Base-by-base conservation (phyloP, 176 grass and related monocot species). In the Stipa capillata region DNA sequence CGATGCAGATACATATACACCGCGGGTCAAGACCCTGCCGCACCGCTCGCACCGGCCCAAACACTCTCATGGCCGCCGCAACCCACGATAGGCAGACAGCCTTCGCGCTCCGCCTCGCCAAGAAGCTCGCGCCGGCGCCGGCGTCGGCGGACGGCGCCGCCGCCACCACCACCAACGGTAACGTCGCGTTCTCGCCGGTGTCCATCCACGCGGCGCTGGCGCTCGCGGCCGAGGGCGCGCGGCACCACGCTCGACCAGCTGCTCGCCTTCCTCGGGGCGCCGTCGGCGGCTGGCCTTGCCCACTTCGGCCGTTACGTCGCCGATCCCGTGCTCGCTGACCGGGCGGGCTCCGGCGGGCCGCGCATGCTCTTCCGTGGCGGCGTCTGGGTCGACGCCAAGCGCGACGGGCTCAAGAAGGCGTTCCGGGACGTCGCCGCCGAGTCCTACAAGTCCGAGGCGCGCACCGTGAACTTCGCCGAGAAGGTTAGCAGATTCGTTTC, bases 171-270 rank as follows among this genome's bases (percentile, higher is more conserved):
- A 17, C 57, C 7, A 18, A 18, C 15, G 59, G 32, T 6, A 64
- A 64, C 60, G 60, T 64, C 60, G 60, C 60, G 16, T 64, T 64
- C 60, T 64, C 60, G 11, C 60, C 60, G 60, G 32, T 37, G 17
- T 62, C 77, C 47, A 8, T 67, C n/a, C 61, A 79, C 77, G 45
- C 77, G 21, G 43, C 62, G 8, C 77, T 79, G 14, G 47, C 77
- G 3, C 77, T 79, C 1, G 18, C 39, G 32, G 76, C 76, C 14
- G 31, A 60, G 45, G 21, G 21, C 52, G 52, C 21, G 52, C 52
- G 61, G 61, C 8, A 44, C 60, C 45, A 78, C 76, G 20, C 76
- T 9, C 20, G 44, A 17, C 7, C 57, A 79, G 77, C 77, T 79
- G 12, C 44, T 79, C 18, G 60, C 10, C 31, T 79, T 79, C 77